Conservation (phyloP, 257 asterid genomes). For the Plectranthus barbatus region DNA sequence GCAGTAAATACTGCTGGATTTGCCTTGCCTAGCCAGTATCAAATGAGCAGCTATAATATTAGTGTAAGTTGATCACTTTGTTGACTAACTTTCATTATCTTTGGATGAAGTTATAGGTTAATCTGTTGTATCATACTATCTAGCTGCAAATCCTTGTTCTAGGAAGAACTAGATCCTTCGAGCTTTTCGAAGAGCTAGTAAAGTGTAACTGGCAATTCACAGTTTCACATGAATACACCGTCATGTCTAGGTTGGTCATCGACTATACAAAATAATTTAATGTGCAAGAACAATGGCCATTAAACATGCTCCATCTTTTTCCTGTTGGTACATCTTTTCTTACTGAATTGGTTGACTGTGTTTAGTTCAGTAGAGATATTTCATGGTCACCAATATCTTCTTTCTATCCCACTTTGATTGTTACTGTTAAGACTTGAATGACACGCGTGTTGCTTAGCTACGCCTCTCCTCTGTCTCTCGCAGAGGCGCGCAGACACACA, state of each 20-base stretch:
- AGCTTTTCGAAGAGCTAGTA: too few species aligned
- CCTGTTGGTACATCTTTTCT: neutral
- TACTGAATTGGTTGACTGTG: neutral
- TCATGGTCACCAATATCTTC: neutral
- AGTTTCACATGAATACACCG: too few species aligned
- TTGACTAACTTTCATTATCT: neutral
- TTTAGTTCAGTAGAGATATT: neutral
- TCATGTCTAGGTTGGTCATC: too few species aligned
- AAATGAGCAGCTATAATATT: constrained; percentile 26
- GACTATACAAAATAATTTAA: too few species aligned
- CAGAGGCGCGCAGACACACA: neutral
- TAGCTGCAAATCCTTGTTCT: constrained; percentile 1
- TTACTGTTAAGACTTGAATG: neutral
- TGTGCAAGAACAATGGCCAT: too few species aligned
- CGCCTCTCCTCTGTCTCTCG: neutral
- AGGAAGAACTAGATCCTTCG: neutral
- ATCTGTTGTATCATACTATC: neutral
- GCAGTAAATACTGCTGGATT: constrained; percentile 46
- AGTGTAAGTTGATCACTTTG: constrained; percentile 40
- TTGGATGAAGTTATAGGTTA: neutral
- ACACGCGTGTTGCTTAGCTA: neutral
- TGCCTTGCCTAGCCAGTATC: constrained; percentile 38
- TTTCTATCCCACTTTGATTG: neutral
- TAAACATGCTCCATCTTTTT: too few species aligned
- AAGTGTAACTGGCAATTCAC: too few species aligned